These are phyloP conservation scores for Solanum phureja DNA, from an alignment of 257 asterid genomes.

Conservation along the genomic window DNA sequence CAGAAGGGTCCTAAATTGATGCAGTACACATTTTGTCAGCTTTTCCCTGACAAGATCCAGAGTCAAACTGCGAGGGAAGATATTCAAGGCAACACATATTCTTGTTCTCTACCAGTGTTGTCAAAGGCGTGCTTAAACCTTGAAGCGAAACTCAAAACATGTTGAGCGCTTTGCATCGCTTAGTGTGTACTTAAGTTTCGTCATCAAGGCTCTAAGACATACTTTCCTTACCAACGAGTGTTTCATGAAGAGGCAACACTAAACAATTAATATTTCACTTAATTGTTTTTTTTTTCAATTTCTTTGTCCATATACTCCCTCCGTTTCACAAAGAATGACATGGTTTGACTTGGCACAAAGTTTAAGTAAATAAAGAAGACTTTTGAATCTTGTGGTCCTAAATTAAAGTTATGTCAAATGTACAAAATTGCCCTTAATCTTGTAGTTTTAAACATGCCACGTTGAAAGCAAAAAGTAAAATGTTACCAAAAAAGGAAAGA, in stretches of 20 bases:
- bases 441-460: too few species aligned
- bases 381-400: too few species aligned
- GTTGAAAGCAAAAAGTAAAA: too few species aligned
- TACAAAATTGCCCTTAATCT: too few species aligned
- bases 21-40: neutral
- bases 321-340: too few species aligned
- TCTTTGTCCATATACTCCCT: neutral
- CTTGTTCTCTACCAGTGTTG: neutral
- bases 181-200: neutral
- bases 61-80: neutral
- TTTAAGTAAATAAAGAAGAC: too few species aligned
- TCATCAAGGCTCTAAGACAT: neutral
- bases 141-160: neutral
- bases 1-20: neutral
- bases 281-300: too few species aligned
- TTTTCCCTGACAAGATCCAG: neutral
- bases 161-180: neutral
- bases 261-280: neutral
- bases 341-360: too few species aligned
- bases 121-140: neutral
- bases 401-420: too few species aligned
- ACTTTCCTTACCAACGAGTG: neutral
- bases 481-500: too few species aligned
- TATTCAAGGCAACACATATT: neutral
- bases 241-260: neutral